These are phyloP conservation scores for Inonotus hispidus DNA, from an alignment of 1,284 basidiomycete genomes.

Conservation along the genomic window DNA sequence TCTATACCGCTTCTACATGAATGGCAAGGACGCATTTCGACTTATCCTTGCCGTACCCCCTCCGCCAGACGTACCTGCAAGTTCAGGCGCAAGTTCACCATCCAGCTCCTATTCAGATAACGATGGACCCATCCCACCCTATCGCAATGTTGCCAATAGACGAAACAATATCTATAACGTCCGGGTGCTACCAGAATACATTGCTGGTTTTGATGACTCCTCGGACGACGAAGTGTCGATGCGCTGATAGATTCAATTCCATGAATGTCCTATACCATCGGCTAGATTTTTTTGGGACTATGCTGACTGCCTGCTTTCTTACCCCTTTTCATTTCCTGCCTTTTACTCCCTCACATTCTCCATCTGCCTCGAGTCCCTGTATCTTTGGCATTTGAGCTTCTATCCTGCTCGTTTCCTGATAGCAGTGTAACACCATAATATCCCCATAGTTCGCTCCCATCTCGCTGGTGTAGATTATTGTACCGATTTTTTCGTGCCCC, in stretches of 20 bases:
- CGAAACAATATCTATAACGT: conserved; percentile 5
- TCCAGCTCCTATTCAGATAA: conserved; percentile 15
- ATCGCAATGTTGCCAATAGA: background rate
- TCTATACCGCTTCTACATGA: conserved; percentile 92
- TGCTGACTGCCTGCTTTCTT: background rate
- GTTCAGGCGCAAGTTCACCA: conserved; percentile 23
- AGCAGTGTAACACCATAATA: background rate
- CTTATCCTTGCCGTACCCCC: conserved; percentile 59
- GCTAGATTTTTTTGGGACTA: background rate
- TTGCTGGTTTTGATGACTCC: conserved; percentile 14
- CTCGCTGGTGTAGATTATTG: background rate
- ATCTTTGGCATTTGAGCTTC: background rate
- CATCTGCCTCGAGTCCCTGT: background rate
- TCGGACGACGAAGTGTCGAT: conserved; percentile 19
- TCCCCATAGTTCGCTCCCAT: background rate
- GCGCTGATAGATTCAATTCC: conserved; percentile 7
- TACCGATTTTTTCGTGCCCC: background rate
- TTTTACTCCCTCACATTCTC: background rate
- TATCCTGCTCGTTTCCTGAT: background rate
- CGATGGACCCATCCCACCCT: background rate
- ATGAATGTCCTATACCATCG: background rate
- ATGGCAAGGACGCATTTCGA: conserved; percentile 83
- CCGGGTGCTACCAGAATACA: conserved; percentile 13
- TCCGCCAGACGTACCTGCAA: conserved; percentile 25
- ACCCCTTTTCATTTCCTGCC: background rate